phyloP scores from a whole-genome alignment of 257 asterid genomes.

The Gynochthodes officinalis region DNA sequence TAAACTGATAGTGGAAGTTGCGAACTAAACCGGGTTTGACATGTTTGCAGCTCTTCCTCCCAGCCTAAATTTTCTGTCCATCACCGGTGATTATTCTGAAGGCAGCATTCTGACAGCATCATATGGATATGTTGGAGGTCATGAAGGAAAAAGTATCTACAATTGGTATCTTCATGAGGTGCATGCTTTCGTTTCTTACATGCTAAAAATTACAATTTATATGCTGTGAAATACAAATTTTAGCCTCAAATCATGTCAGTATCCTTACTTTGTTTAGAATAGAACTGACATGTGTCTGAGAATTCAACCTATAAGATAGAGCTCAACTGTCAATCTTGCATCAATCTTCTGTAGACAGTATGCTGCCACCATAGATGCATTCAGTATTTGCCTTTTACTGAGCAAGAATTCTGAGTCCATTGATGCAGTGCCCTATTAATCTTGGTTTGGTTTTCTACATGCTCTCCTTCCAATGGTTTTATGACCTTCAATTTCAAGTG shows the following conservation, averaged over 20 bases:
- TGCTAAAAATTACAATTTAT: background rate
- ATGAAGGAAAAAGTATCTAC: constrained; percentile 87
- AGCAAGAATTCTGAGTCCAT: too few relatives aligned
- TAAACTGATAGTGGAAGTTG: background rate
- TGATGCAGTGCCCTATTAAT: too few relatives aligned
- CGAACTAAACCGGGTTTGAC: constrained; percentile 21
- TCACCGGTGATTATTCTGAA: constrained; percentile 85
- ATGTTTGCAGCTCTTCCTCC: constrained; percentile 86
- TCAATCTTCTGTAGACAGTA: too few relatives aligned
- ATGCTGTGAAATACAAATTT: background rate
- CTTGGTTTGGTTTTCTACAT: too few relatives aligned
- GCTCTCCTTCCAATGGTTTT: too few relatives aligned
- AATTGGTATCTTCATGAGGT: constrained; percentile 94
- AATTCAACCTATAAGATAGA: too few relatives aligned
- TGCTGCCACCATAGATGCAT: too few relatives aligned
- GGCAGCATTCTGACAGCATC: constrained; percentile 90
- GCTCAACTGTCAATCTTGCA: too few relatives aligned
- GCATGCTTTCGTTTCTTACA: constrained; percentile 11
- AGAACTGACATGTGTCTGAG: too few relatives aligned
- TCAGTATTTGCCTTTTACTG: too few relatives aligned
- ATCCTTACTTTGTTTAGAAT: too few relatives aligned
- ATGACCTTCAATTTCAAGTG: too few relatives aligned
- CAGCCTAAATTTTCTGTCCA: constrained; percentile 81
- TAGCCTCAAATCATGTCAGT: background rate
- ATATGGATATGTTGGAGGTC: constrained; percentile 95